Conservation (phyloP, 2,329 filamentous ascomycete species). For the Septoria linicola region DNA sequence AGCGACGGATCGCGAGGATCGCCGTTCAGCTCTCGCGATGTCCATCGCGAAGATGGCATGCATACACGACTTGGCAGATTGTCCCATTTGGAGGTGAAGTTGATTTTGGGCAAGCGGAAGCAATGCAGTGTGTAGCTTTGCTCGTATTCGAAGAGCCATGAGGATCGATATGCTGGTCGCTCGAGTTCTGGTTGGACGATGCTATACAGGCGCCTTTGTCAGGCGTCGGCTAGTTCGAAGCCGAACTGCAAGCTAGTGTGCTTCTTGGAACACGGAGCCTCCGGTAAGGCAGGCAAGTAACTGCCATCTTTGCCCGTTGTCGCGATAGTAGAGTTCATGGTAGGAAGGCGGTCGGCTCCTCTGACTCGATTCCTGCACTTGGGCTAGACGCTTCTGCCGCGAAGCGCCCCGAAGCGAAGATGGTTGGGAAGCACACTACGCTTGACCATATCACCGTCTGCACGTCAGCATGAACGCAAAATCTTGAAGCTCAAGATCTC, state of each 20-base stretch:
- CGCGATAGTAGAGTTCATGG: too few species aligned
- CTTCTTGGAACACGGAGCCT: neutral
- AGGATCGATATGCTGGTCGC: neutral
- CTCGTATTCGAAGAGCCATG: neutral
- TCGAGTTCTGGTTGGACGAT: neutral
- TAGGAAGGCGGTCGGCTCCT: too few species aligned
- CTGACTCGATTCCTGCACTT: too few species aligned
- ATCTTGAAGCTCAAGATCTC: too few species aligned
- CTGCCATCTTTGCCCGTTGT: neutral
- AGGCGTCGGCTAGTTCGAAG: neutral
- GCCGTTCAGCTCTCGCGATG: neutral
- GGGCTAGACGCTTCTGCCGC: too few species aligned
- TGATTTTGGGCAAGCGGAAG: neutral
- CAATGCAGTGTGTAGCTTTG: neutral
- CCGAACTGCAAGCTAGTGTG: neutral
- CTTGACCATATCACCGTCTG: too few species aligned
- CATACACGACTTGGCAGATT: conserved; percentile 5
- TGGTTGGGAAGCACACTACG: too few species aligned
- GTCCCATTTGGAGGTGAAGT: neutral
- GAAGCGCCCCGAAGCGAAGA: too few species aligned
- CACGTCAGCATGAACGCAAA: too few species aligned
- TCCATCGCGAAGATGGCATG: neutral
- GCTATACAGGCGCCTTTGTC: neutral
- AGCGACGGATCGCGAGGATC: neutral
- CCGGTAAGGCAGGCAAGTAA: neutral